Percentiles rank a stretch among this genome's conserved stretches.
phyloP scores from a whole-genome alignment of 2,329 filamentous ascomycete species.

The Fusarium pseudograminearum region DNA sequence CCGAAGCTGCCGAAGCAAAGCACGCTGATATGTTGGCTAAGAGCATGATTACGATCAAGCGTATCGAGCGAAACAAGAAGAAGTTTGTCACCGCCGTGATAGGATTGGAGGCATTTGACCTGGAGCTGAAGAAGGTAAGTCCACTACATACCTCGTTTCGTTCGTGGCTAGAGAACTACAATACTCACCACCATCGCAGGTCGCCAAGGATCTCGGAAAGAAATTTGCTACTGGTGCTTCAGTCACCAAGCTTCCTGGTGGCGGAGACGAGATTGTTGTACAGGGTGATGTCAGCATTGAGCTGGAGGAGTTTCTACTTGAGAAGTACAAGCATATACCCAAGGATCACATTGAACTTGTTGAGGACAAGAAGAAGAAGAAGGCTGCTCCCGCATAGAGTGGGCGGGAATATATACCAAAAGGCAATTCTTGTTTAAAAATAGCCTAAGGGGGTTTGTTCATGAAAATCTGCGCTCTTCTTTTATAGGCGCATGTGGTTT shows the following conservation, averaged over 20 bases:
- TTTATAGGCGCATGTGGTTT: conserved; percentile 29
- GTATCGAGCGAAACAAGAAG: conserved; percentile 97
- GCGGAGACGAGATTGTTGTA: conserved; percentile 95
- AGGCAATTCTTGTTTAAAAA: conserved; percentile 41
- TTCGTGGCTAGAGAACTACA: not conserved
- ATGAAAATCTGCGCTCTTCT: conserved; percentile 38
- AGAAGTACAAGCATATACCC: conserved; percentile 90
- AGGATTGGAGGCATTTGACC: conserved; percentile 88
- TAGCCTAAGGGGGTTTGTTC: conserved; percentile 24
- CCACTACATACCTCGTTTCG: not conserved
- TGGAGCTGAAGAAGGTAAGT: conserved; percentile 87
- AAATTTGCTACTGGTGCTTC: conserved; percentile 96
- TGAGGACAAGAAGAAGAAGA: conserved; percentile 94
- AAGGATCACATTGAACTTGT: conserved; percentile 95
- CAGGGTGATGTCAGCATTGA: conserved; percentile 97
- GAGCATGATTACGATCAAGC: conserved; percentile 90
- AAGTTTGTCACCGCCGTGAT: conserved; percentile 96
- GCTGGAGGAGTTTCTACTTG: conserved; percentile 88
- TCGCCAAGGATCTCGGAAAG: conserved; percentile 97
- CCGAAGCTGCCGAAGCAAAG: conserved; percentile 85
- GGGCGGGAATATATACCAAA: conserved; percentile 20
- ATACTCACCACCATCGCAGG: conserved; percentile 50
- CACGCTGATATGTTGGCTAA: conserved; percentile 85
- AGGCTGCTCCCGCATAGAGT: conserved; percentile 47
- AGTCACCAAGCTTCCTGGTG: conserved; percentile 88